These are phyloP conservation scores for Nasturtium officinale DNA, from an alignment of 345 rosid species.

Conservation along the genomic window DNA sequence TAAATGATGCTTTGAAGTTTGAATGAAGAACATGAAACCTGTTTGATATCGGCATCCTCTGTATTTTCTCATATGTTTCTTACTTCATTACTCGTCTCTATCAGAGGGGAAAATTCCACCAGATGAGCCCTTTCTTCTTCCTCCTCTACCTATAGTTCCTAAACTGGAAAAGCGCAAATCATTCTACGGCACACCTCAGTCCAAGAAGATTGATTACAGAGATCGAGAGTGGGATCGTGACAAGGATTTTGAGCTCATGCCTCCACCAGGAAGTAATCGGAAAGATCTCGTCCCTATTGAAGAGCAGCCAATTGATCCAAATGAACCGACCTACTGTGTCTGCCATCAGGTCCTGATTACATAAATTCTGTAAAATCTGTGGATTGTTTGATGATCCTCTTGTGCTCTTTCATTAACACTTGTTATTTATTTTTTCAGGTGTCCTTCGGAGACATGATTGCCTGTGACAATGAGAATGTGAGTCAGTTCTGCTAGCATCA, in stretches of 20 bases:
- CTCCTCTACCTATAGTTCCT: slow-evolving; percentile 76
- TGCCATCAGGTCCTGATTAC: slow-evolving; percentile 81
- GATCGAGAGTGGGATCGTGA: slow-evolving; percentile 94
- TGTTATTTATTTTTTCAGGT: slow-evolving; percentile 53
- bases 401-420: slow-evolving; percentile 19
- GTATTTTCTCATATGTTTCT: slow-evolving; percentile 21
- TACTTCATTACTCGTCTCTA: slow-evolving; percentile 17
- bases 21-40: slow-evolving; percentile 21
- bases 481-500: slow-evolving; percentile 40
- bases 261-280: slow-evolving; percentile 91
- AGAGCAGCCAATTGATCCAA: slow-evolving; percentile 96
- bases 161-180: slow-evolving; percentile 77
- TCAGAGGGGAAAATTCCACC: slow-evolving; percentile 90
- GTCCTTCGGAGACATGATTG: slow-evolving; percentile 99
- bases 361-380: neutral
- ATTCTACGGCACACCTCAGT: slow-evolving; percentile 67
- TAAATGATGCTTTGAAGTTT: slow-evolving; percentile 2
- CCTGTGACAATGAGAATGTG: slow-evolving; percentile 96
- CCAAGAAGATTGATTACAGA: slow-evolving; percentile 76
- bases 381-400: neutral
- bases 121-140: slow-evolving; percentile 90
- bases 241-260: slow-evolving; percentile 97
- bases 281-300: slow-evolving; percentile 72
- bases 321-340: slow-evolving; percentile 96
- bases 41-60: neutral